Evolutionary conservation across 768 basidiomycete species (phyloP), one percentile per base, ranked within the genome.

Genomic region (Daedaleopsis nitida): DNA sequence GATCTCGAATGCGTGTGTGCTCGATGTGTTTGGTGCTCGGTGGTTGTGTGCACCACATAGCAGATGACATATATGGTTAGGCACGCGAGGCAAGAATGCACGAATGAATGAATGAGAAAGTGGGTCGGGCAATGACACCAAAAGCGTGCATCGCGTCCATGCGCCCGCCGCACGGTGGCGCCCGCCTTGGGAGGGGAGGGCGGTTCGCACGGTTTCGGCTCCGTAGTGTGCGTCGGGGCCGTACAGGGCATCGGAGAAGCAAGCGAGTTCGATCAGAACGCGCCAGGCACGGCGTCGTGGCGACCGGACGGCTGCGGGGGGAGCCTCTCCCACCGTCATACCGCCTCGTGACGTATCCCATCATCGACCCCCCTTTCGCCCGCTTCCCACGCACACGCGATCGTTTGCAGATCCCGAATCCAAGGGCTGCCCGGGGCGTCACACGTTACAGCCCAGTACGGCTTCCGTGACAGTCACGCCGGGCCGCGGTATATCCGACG

Each of bases 151-250:
- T n/a, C n/a, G n/a, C n/a, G n/a, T n/a, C n/a, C n/a, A n/a, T n/a
- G n/a, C n/a, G n/a, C n/a, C n/a, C n/a, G n/a, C n/a, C n/a, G n/a
- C n/a, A n/a, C n/a, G n/a, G n/a, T n/a, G n/a, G 27, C 27, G 27
- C 27, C 27, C 27, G 27, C 27, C n/a, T n/a, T n/a, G 37, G 53
- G 42, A 54, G 38, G 17, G 44, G 35, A 14, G 52, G 34, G 39
- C 54, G 24, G 48, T 52, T 64, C 59, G 44, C 66, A 62, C 63
- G 63, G 38, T 39, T 44, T 67, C 66, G 66, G 66, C 55, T 57
- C 66, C 66, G 66, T 49, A 39, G 55, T 58, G 52, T 52, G 61
- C 57, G 45, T 62, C 52, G 57, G 61, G 39, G 32, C 21, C 13
- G 47, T 23, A 24, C 7, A 11, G 34, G 52, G 21, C 24, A 13